phyloP scores from a whole-genome alignment of 306 rosid species.

The Casuarina equisetifolia region DNA sequence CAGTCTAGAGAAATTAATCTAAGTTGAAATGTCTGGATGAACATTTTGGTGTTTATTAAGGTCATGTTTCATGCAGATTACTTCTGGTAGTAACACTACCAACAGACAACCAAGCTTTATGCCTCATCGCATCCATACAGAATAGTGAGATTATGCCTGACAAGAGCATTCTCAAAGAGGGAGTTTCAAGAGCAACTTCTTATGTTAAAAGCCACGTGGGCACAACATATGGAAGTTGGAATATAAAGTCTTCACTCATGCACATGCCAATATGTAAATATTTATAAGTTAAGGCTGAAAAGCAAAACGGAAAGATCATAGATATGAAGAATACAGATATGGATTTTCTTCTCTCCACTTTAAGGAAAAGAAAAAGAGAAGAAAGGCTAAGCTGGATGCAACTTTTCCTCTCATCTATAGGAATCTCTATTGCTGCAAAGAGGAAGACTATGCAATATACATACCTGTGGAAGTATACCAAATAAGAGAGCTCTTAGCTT shows the following conservation, averaged over 20 bases:
- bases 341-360: neutral
- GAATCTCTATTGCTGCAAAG: neutral
- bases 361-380: neutral
- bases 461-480: slow-evolving; percentile 80
- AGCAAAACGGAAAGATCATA: neutral
- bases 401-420: neutral
- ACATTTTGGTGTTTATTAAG: neutral
- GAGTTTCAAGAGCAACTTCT: neutral
- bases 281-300: neutral
- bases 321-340: neutral
- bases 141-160: neutral
- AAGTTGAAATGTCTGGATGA: neutral
- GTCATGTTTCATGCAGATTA: neutral
- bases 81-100: no score
- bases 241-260: neutral
- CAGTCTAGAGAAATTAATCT: neutral
- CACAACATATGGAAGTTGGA: neutral
- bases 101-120: neutral
- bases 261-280: neutral
- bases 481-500: slow-evolving; percentile 85
- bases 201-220: neutral
- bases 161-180: neutral
- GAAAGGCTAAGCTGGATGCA: neutral
- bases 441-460: neutral
- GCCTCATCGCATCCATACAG: neutral